A percentile compares a stretch with the other conserved stretches of the same genome.
Conservation (phyloP, 305 asterid genomes). For the Rubia balearica region DNA sequence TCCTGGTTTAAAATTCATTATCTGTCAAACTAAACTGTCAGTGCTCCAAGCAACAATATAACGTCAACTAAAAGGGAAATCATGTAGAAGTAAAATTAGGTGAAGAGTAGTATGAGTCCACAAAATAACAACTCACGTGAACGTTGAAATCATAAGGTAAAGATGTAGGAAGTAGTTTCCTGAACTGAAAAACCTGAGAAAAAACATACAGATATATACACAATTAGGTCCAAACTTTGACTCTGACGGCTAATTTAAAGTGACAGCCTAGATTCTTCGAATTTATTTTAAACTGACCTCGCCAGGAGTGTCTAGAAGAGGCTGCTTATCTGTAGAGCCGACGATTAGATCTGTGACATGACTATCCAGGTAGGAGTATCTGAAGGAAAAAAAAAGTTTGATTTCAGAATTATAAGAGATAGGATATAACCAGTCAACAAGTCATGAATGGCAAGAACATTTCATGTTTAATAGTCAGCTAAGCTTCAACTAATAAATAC, state of each 20-base stretch:
- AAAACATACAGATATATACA: constrained; percentile 14
- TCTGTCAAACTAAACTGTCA: constrained; percentile 34
- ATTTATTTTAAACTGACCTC: constrained; percentile 41
- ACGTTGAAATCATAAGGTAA: constrained; percentile 78
- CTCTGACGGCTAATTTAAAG: background rate
- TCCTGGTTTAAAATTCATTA: constrained; percentile 98
- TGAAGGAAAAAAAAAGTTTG: constrained; percentile 27
- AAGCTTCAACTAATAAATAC: background rate
- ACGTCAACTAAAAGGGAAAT: background rate
- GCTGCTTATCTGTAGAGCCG: constrained; percentile 68
- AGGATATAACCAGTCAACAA: background rate
- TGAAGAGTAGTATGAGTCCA: background rate
- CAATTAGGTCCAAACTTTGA: background rate
- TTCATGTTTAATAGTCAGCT: background rate
- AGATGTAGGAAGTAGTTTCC: constrained; percentile 88
- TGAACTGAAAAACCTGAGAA: constrained; percentile 74
- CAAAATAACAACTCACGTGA: constrained; percentile 54
- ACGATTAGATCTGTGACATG: constrained; percentile 44
- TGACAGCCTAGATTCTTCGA: background rate
- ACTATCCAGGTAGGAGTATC: constrained; percentile 59
- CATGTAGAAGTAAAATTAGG: background rate
- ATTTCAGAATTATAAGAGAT: constrained; percentile 11
- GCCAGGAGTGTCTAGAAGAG: constrained; percentile 86
- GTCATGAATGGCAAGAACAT: constrained; percentile 5
- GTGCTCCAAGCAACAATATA: background rate